Percentiles rank a stretch among this genome's conserved stretches.
phyloP scores from a whole-genome alignment of 345 rosid species.

The Euphorbia peplus region DNA sequence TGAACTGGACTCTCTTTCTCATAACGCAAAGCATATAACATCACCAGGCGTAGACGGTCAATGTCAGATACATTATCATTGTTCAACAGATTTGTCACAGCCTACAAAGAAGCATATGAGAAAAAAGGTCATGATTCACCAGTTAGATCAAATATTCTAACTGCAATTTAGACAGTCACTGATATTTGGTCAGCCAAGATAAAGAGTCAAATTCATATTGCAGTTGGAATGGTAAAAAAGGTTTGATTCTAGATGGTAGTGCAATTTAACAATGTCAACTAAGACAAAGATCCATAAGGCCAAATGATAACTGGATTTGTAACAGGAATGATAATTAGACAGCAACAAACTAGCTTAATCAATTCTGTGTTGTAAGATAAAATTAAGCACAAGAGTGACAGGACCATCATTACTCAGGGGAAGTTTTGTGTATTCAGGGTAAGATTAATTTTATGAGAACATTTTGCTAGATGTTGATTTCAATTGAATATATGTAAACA shows the following conservation, averaged over 20 bases:
- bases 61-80: constrained; percentile 84
- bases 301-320: not conserved
- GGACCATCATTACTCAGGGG: not conserved
- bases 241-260: not conserved
- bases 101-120: constrained; percentile 49
- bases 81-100: constrained; percentile 78
- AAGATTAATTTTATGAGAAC: not conserved
- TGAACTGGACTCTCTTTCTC: constrained; percentile 99
- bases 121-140: constrained; percentile 19
- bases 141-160: constrained; percentile 8
- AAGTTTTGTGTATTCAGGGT: not conserved
- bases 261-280: constrained; percentile 1
- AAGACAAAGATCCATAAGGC: not conserved
- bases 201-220: not conserved
- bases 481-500: not conserved
- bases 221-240: not conserved
- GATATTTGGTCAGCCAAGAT: not conserved
- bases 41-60: constrained; percentile 78
- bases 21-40: constrained; percentile 91
- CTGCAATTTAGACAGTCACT: not conserved
- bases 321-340: not conserved
- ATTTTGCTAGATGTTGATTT: not conserved
- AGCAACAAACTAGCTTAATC: not conserved
- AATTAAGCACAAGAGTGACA: not conserved
- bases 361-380: not conserved